Conservation (phyloP, 768 basidiomycete genomes). For the Astraeus odoratus region DNA sequence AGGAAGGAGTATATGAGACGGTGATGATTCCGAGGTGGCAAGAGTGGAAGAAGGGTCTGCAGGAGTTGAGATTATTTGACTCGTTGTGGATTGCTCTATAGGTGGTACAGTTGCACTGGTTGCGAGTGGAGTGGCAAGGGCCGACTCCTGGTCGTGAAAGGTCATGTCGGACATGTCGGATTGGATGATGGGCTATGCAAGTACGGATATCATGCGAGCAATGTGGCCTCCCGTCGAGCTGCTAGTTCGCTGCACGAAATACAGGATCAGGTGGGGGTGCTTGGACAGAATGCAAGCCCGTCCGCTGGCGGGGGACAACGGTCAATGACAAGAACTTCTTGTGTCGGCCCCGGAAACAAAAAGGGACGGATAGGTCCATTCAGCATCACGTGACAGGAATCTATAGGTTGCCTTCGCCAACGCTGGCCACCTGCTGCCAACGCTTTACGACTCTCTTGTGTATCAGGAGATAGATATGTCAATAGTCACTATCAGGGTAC, state of each 20-base stretch:
- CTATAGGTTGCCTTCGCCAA: too few species aligned
- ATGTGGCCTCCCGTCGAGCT: not conserved
- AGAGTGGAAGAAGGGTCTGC: constrained; percentile 13
- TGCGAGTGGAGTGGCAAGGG: constrained; percentile 11
- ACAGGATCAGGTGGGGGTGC: too few species aligned
- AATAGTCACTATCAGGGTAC: constrained; percentile 61
- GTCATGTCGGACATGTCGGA: constrained; percentile 19
- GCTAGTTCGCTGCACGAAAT: not conserved
- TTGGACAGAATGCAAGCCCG: too few species aligned
- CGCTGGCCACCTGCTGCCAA: constrained; percentile 5
- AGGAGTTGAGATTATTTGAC: constrained; percentile 11
- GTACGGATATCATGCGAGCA: constrained; percentile 16
- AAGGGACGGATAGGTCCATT: too few species aligned
- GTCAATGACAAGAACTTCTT: too few species aligned
- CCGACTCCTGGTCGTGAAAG: constrained; percentile 16
- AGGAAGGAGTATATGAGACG: constrained; percentile 35
- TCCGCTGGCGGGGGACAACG: too few species aligned
- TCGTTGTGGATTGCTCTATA: constrained; percentile 19
- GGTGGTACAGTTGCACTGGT: constrained; percentile 20
- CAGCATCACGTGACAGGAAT: too few species aligned
- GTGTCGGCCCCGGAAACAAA: not conserved
- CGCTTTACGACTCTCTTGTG: not conserved
- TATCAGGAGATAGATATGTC: constrained; percentile 48
- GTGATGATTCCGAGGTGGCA: constrained; percentile 8
- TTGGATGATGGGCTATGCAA: constrained; percentile 4